Evolutionary conservation across 2,329 filamentous ascomycete genomes (phyloP).

Genomic region (Trichoderma asperellum): DNA sequence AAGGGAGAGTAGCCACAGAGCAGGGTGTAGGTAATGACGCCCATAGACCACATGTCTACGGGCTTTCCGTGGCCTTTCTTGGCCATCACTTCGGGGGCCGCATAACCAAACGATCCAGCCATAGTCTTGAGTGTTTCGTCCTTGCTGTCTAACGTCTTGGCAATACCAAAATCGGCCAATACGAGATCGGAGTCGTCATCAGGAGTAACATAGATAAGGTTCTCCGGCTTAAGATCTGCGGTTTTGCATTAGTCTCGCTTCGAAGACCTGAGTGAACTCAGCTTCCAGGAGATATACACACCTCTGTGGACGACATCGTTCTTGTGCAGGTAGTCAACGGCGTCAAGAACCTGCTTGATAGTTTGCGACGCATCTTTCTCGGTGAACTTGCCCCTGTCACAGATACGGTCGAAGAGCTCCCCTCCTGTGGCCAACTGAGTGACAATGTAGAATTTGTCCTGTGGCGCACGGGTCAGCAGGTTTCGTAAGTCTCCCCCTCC

Average conservation of each 20-base stretch:
- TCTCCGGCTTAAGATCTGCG: conserved; percentile 94
- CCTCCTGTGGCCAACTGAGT: conserved; percentile 94
- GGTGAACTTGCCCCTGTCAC: conserved; percentile 96
- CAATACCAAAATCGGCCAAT: conserved; percentile 96
- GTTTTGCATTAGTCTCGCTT: background rate
- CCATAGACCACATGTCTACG: conserved; percentile 99
- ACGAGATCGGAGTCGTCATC: conserved; percentile 80
- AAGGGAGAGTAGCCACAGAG: conserved; percentile 98
- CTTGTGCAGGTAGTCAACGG: conserved; percentile 91
- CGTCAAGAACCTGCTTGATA: conserved; percentile 89
- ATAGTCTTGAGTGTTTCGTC: conserved; percentile 95
- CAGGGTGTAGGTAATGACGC: conserved; percentile 97
- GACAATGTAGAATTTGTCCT: conserved; percentile 99
- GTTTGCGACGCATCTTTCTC: conserved; percentile 97
- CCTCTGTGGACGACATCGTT: conserved; percentile 97
- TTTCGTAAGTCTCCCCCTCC: background rate
- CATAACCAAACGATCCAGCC: conserved; percentile 98
- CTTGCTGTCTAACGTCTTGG: conserved; percentile 92
- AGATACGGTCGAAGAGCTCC: conserved; percentile 97
- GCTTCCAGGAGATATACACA: conserved; percentile 42
- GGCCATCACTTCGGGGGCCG: conserved; percentile 96
- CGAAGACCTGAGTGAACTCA: background rate
- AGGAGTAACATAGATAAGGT: conserved; percentile 87
- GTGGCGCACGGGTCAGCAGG: conserved; percentile 5
- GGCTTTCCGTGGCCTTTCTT: conserved; percentile 97